phyloP scores from a whole-genome alignment of 805 yeast species.

The Suhomyces sp. region DNA sequence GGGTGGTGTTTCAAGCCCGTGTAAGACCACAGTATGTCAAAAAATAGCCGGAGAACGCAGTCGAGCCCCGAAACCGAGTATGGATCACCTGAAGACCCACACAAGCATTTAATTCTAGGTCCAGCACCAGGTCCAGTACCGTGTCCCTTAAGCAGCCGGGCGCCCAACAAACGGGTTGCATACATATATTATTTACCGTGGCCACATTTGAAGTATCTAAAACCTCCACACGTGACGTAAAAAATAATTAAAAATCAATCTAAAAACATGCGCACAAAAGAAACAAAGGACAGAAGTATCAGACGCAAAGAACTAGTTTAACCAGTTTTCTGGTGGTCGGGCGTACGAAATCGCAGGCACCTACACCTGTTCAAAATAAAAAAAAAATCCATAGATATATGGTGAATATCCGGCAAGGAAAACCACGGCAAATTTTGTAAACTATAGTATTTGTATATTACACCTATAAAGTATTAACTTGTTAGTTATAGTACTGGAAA shows the following conservation, averaged over 20 bases:
- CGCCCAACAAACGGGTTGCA: neutral
- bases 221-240: neutral
- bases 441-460: neutral
- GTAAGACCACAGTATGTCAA: conserved; percentile 1
- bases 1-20: conserved; percentile 1
- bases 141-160: neutral
- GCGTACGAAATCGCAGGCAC: neutral
- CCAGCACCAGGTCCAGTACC: neutral
- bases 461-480: neutral
- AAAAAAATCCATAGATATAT: neutral
- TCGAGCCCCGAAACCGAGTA: neutral
- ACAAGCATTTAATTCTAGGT: neutral
- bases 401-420: neutral
- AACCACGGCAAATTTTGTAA: neutral
- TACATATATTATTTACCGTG: neutral
- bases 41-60: neutral
- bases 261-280: conserved; percentile 3
- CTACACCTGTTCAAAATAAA: neutral
- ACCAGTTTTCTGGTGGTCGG: conserved; percentile 3
- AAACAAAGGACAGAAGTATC: conserved; percentile 2
- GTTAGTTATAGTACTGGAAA: neutral
- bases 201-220: neutral
- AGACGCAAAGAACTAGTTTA: conserved; percentile 4
- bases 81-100: neutral
- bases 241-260: neutral